These are phyloP conservation scores for Diplocarpon rosae DNA, from an alignment of 2,329 filamentous ascomycete genomes.

Conservation along the genomic window DNA sequence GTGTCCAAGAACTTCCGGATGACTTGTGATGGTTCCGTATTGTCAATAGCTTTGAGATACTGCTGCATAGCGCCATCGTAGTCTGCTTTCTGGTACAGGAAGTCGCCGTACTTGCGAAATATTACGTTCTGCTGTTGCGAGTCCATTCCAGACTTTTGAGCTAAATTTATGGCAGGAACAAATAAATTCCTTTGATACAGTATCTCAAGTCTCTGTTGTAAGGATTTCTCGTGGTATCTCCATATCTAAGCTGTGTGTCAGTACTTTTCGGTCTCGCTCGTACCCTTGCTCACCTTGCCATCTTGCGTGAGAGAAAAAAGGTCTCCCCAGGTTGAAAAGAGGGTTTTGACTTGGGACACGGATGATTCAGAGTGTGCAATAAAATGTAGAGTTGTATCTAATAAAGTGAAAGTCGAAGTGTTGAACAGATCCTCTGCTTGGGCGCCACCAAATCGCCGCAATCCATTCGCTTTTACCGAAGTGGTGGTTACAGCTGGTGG, in stretches of 20 bases:
- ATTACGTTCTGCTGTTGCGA: constrained; percentile 77
- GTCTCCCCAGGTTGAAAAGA: constrained; percentile 85
- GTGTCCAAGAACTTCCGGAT: constrained; percentile 97
- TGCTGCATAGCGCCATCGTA: constrained; percentile 99
- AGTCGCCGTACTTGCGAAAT: constrained; percentile 86
- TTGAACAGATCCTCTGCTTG: constrained; percentile 71
- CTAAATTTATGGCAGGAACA: constrained; percentile 80
- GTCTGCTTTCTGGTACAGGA: constrained; percentile 87
- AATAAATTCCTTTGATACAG: constrained; percentile 92
- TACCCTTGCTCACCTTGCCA: constrained; percentile 56
- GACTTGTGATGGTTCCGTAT: constrained; percentile 90
- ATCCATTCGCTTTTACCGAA: constrained; percentile 41
- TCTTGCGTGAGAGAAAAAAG: constrained; percentile 84
- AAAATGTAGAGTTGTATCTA: constrained; percentile 87
- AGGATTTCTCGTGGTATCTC: constrained; percentile 79
- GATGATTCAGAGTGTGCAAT: constrained; percentile 83
- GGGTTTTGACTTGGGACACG: constrained; percentile 64
- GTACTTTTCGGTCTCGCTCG: constrained; percentile 8
- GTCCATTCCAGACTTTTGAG: constrained; percentile 78
- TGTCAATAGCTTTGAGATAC: constrained; percentile 91
- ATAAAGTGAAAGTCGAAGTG: constrained; percentile 75
- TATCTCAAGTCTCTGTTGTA: constrained; percentile 86
- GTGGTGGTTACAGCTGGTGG: constrained; percentile 49
- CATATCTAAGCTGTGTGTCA: constrained; percentile 52
- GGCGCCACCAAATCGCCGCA: constrained; percentile 60